Evolutionary conservation across 768 basidiomycete genomes (phyloP).

Genomic region (Tylopilus sp.): DNA sequence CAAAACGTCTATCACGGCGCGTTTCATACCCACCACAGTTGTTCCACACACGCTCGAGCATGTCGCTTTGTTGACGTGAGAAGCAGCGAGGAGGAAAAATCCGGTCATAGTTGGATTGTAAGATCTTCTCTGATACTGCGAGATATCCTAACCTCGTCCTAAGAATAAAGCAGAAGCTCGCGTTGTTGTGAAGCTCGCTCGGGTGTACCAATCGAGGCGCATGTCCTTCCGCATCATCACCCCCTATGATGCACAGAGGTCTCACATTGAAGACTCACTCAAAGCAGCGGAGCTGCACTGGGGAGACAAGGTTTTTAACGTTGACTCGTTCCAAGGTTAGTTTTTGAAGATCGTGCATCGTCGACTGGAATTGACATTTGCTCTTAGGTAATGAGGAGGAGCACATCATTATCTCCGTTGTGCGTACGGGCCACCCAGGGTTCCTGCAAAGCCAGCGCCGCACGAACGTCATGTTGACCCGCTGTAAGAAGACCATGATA

Average conservation of each 20-base stretch:
- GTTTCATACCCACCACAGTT: slow-evolving; percentile 53
- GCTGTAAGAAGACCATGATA: slow-evolving; percentile 72
- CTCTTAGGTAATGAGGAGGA: slow-evolving; percentile 75
- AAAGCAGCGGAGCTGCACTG: slow-evolving; percentile 44
- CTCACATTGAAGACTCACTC: slow-evolving; percentile 52
- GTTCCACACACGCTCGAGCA: slow-evolving; percentile 32
- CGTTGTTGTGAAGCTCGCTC: slow-evolving; percentile 52
- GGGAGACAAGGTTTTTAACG: slow-evolving; percentile 69
- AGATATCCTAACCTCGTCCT: slow-evolving; percentile 1
- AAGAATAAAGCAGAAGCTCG: slow-evolving; percentile 61
- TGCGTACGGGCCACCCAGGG: slow-evolving; percentile 55
- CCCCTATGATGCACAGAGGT: slow-evolving; percentile 69
- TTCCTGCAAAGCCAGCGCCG: slow-evolving; percentile 62
- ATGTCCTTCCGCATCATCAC: slow-evolving; percentile 53
- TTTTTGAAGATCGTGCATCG: not conserved
- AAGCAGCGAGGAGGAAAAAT: slow-evolving; percentile 30
- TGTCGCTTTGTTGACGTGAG: slow-evolving; percentile 39
- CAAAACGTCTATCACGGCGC: slow-evolving; percentile 53
- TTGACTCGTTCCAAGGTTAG: slow-evolving; percentile 81
- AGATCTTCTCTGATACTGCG: not conserved
- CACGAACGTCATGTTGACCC: slow-evolving; percentile 83
- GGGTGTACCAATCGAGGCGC: slow-evolving; percentile 42
- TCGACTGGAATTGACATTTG: slow-evolving; percentile 11
- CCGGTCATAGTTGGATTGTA: slow-evolving; percentile 38
- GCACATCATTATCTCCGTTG: slow-evolving; percentile 66